Base-by-base conservation (phyloP, 352 stramenopile species). In the Thalassiosira sp. region DNA sequence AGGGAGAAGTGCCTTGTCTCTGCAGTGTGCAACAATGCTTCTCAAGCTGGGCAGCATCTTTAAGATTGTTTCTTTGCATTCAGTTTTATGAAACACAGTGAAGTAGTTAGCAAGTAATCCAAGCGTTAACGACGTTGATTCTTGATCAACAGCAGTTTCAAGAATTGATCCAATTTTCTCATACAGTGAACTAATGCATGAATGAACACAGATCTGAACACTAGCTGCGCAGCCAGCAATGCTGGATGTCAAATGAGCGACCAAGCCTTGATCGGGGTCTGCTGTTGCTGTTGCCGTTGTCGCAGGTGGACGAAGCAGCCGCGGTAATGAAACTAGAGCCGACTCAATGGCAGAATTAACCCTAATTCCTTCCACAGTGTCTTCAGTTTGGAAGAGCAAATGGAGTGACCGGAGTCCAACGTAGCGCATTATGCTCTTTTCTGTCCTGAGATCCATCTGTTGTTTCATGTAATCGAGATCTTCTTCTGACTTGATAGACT, bases 371-470 rank as follows among this genome's bases (percentile, higher is more conserved):
- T 72, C 20, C 35, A 79, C 13, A 27, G 52, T 45, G 52, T 63
- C 64, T 60, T 84, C 79, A 24, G 52, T 20, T 76, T 57, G 37
- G 48, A 86, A 71, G 1, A 86, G 48, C 20, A 77, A 71, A 35
- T 72, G 43, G 2, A 86, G 35, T 20, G 78, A 78, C 24, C 63
- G 67, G 24, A 86, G 43, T 52, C 78, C 78, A 13, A 86, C 59
- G 49, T 69, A 84, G 22, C 61, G 64, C 64, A 84, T 76, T 22
- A 84, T 82, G 31, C 53, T 69, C 61, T 81, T 79, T 51, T 86
- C 61, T 66, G 69, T 86, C 37, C 28, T 61, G 15, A 62, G 22
- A 57, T 70, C 25, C 63, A 84, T 53, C 18, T 72, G 35, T 25
- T 52, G 54, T 54, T 78, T 75, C 3, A 86, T 53, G 27, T 68